Base-by-base conservation (phyloP, 2,329 filamentous ascomycete genomes). In the Cladosporium sp. region DNA sequence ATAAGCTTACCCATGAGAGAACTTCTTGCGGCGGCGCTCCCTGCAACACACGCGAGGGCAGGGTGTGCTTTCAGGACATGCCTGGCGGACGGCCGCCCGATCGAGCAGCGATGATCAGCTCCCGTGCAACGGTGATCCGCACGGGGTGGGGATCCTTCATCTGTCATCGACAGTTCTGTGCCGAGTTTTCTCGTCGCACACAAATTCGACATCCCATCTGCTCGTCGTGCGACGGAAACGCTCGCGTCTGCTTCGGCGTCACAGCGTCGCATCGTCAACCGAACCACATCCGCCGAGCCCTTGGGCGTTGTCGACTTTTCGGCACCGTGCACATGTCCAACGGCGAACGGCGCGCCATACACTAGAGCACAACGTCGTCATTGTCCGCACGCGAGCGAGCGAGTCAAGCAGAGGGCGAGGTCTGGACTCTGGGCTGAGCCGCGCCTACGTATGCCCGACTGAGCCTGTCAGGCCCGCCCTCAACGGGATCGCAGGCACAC, bases 111-210 rank as follows among this genome's bases (percentile, higher is more conserved):
- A 37, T 13, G 10, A 37, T 37, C 28, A 49, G 22, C 22, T 28
- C 22, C 22, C 22, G 22, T 18, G 35, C 48, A 50, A 50, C 48
- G 48, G 40, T 37, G 48, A 50, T 50, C 48, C 28, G 40, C 48
- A 50, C 42, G 31, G 48, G 40, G 22, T 16, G 40, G 9, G 41
- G 41, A 34, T 37, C 34, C 4, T 37, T 37, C 11, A 11, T 42
- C 40, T 42, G 13, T 33, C 10, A 22, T n/a, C 31, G 32, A 37
- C 40, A 38, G n/a, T 11, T n/a, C 28, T 22, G 31, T 22, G 35
- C 32, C 33, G 9, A 14, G 22, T 28, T 28, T 4, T 28, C 22
- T 28, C 22, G 46, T 41, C 46, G 37, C 46, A 49, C 22, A 28
- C 14, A n/a, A n/a, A 31, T 35, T 32, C 40, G 16, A 34, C 43